Evolutionary conservation across 1,284 basidiomycete genomes (phyloP), one percentile per base, ranked within the genome.

Genomic region (Farysia itapuensis): DNA sequence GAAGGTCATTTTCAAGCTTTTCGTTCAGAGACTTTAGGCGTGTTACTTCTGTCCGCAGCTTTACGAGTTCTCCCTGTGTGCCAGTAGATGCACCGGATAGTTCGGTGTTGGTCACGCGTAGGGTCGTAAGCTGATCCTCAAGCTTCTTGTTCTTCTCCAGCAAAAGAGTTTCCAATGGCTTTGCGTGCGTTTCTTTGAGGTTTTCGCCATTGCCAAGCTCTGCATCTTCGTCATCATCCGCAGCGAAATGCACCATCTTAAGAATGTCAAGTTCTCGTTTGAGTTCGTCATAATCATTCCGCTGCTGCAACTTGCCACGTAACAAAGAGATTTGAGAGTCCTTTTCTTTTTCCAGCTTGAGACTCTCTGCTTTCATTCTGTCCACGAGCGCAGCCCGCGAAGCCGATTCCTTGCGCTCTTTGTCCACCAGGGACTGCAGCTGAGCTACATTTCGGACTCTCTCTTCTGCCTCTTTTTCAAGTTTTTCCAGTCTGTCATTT

Each of bases 71-170:
- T 7, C 83, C 81, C 50, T 85, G 81, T 1, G 84, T 76, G 13
- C 38, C 38, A 16, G 31, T 31, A 19, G 50, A 29, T 23, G 49
- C 40, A 7, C 24, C 12, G 4, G 41, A 45, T 6, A 67, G 44
- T 29, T 66, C 60, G 31, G 35, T 31, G 23, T 59, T 54, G 15
- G 43, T 92, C 86, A 90, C 90, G 45, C 93, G 82, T 67, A 96
- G 85, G 64, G 86, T 90, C 3, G 94, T 94, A 30, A 97, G 79
- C 72, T 97, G 91, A 66, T 97, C 92, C 33, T 91, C 82, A n/a
- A 98, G 84, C 35, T 88, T 85, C 71, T 90, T 89, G 79, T 97
- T 98, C 81, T 96, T 97, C 37, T 84, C 86, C 2, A 93, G 89
- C 21, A 98, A 83, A 1, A 97, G 84, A 20, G 85, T 84, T 77